Evolutionary conservation across 345 rosid genomes (phyloP), one percentile per base, ranked within the genome.

Genomic region (Carallia brachiata): DNA sequence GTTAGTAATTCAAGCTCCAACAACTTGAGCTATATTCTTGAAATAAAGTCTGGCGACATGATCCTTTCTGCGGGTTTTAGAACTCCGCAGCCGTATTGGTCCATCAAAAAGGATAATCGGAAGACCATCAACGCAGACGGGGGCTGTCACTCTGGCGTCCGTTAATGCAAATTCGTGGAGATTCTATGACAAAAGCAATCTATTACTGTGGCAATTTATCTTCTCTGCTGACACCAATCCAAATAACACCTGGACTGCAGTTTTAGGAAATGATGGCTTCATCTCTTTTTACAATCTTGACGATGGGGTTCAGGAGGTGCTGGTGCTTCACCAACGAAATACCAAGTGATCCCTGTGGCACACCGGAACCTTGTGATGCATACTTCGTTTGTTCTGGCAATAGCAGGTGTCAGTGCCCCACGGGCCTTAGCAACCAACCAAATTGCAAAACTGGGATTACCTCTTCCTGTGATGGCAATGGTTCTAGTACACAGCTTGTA

Each of bases 11-110:
- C 88, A 32, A 77, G 77, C 70, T 1, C 81, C 10, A 78, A 62
- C 72, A 92, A 89, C 69, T 63, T 88, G 85, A 89, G 80, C 70
- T 90, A 83, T 68, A 55, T 75, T 58, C 98, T 95, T 34, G 93
- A 92, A 70, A 89, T 95, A 63, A 87, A 78, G 76, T 88, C 94
- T 1, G 92, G 94, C 2, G 91, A 95, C 74, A 72, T 87, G 92
- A 36, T 85, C 40, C 85, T 92, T 30, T 92, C 84, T 30, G 97
- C 89, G 0, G 83, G 79, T 39, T 89, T 78, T 76, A 68, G 44
- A 40, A 81, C 85, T 47, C 90, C 87, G 7, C 97, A 95, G 75
- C 81, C 87, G 1, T 95, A 95, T 73, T 95, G 99, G 98, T 87
- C 98, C 6, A 79, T 90, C 81, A 65, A 72, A 52, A 84, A 61